A percentile compares a stretch with the other conserved stretches of the same genome.
phyloP scores from a whole-genome alignment of 352 stramenopile genomes.

The Pythium apleroticum region DNA sequence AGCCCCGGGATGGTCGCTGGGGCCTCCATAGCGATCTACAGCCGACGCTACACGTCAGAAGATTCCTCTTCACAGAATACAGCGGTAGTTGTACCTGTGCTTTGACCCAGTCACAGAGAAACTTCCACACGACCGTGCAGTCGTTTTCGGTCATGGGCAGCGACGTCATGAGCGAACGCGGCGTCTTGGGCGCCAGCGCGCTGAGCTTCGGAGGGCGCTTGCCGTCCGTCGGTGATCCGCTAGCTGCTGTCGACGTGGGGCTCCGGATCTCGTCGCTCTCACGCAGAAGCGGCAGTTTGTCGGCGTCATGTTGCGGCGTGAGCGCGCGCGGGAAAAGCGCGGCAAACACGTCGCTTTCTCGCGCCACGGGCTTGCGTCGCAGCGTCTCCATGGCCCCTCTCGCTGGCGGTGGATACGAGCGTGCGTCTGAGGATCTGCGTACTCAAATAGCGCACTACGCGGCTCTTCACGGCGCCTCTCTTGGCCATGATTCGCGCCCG shows the following conservation, averaged over 20 bases:
- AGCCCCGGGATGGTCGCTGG: constrained; percentile 71
- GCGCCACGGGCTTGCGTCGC: constrained; percentile 31
- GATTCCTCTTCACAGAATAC: background rate
- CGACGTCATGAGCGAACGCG: constrained; percentile 46
- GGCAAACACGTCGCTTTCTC: constrained; percentile 48
- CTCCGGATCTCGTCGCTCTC: background rate
- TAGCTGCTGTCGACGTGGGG: background rate
- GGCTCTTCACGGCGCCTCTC: constrained; percentile 3
- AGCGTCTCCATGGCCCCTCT: constrained; percentile 23
- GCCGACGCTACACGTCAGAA: background rate
- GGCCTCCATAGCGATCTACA: constrained; percentile 69
- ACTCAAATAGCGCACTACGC: constrained; percentile 10
- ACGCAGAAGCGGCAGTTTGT: constrained; percentile 16
- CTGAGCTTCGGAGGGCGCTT: constrained; percentile 23
- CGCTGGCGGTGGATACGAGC: background rate
- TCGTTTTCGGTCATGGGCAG: constrained; percentile 50
- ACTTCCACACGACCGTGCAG: constrained; percentile 60
- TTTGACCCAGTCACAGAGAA: constrained; percentile 72
- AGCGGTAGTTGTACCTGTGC: constrained; percentile 32
- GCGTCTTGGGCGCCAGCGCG: constrained; percentile 42
- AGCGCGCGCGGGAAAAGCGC: constrained; percentile 29
- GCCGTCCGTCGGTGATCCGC: background rate
- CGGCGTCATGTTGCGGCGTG: constrained; percentile 14
- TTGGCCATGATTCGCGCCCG: too few relatives aligned
- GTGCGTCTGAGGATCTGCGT: background rate